A percentile compares a stretch with the other conserved stretches of the same genome.
Evolutionary conservation across 2,329 filamentous ascomycete species (phyloP).

Genomic region (Aspergillus novofumigatus): DNA sequence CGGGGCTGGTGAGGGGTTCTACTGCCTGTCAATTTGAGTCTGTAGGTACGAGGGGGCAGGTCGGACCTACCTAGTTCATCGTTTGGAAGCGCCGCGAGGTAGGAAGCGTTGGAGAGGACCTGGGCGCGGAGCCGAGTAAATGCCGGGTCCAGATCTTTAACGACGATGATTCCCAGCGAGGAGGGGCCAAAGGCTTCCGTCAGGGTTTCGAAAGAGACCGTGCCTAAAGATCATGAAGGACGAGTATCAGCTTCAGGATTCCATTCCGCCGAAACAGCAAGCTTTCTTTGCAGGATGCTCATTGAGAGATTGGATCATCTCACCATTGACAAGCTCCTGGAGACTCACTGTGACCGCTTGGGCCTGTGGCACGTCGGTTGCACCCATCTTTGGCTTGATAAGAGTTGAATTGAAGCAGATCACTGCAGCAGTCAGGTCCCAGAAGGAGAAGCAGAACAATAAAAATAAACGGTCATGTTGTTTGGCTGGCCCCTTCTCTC

Average conservation of each 20-base stretch:
- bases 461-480: background rate
- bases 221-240: slow-evolving; percentile 21
- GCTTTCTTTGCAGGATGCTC: background rate
- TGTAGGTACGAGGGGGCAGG: background rate
- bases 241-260: background rate
- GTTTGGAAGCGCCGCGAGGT: slow-evolving; percentile 74
- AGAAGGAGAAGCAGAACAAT: background rate
- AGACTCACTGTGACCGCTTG: slow-evolving; percentile 47
- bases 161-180: slow-evolving; percentile 88
- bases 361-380: slow-evolving; percentile 21
- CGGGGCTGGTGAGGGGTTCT: slow-evolving; percentile 41
- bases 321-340: slow-evolving; percentile 46
- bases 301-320: too few species aligned
- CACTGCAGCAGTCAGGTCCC: background rate
- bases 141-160: slow-evolving; percentile 71
- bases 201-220: slow-evolving; percentile 42
- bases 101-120: slow-evolving; percentile 81
- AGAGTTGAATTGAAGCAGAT: background rate
- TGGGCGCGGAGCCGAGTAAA: slow-evolving; percentile 69
- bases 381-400: slow-evolving; percentile 11
- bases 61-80: slow-evolving; percentile 62
- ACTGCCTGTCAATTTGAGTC: background rate
- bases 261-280: background rate
- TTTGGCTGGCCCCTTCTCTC: background rate
- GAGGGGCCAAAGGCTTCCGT: slow-evolving; percentile 78